These are phyloP conservation scores for Eucalyptus curtisii DNA, from an alignment of 345 rosid species.

Conservation along the genomic window DNA sequence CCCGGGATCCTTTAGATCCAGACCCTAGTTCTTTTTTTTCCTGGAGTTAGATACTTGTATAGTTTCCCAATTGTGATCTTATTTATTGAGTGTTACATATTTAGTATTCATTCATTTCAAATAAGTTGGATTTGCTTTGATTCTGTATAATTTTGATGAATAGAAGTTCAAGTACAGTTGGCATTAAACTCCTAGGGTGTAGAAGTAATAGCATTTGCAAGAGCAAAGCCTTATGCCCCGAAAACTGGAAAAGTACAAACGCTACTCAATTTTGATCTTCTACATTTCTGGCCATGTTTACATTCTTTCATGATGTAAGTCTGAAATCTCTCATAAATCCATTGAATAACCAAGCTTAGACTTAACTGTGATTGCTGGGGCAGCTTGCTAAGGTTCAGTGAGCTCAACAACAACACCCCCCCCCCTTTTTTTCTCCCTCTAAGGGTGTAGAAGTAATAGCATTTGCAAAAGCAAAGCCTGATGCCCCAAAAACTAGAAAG, in stretches of 20 bases:
- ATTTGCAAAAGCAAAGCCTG: neutral
- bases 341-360: neutral
- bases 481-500: neutral
- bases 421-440: neutral
- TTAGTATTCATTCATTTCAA: neutral
- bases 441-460: neutral
- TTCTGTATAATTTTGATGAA: neutral
- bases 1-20: neutral
- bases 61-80: neutral
- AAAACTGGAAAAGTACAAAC: neutral
- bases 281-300: neutral
- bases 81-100: neutral
- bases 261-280: neutral
- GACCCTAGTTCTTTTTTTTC: neutral
- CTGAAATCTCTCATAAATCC: neutral
- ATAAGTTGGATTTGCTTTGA: neutral
- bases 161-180: neutral
- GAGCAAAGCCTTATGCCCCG: neutral
- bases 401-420: neutral
- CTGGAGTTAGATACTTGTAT: neutral
- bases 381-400: neutral
- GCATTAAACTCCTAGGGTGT: neutral
- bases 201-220: neutral
- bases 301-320: neutral
- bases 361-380: neutral